Conservation (phyloP, 139 green algal species). For the Picochlorum costavermella region DNA sequence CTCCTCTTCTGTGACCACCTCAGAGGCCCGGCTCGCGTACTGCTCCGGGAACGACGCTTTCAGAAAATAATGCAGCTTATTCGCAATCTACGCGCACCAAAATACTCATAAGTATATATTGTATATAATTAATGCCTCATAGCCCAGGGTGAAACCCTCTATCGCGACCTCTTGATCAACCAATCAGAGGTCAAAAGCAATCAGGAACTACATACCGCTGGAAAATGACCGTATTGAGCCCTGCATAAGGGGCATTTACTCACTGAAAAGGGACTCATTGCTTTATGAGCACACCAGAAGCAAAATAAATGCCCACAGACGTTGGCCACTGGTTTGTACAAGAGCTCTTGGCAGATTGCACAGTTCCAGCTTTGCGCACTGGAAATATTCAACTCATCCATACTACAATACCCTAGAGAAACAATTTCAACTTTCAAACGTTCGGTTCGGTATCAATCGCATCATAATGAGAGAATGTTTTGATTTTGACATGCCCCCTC, state of each 20-base stretch:
- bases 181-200: neutral
- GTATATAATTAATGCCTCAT: neutral
- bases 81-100: slow-evolving; percentile 18
- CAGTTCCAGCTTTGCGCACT: slow-evolving; percentile 42
- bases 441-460: too few species aligned
- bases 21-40: slow-evolving; percentile 13
- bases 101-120: neutral
- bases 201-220: slow-evolving; percentile 16
- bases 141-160: neutral
- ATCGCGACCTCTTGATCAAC: slow-evolving; percentile 2
- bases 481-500: too few species aligned
- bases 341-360: slow-evolving; percentile 64
- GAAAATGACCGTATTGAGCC: slow-evolving; percentile 27
- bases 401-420: neutral
- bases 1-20: slow-evolving; percentile 29
- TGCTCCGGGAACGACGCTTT: slow-evolving; percentile 18
- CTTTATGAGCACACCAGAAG: slow-evolving; percentile 52
- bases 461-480: too few species aligned
- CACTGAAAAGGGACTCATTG: slow-evolving; percentile 28
- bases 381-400: slow-evolving; percentile 1
- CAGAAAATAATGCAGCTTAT: slow-evolving; percentile 32
- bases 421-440: too few species aligned
- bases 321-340: slow-evolving; percentile 67
- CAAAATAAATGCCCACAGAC: slow-evolving; percentile 71
- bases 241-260: slow-evolving; percentile 33